phyloP scores from a whole-genome alignment of 805 yeast genomes.

The Ogataea pilisensis region DNA sequence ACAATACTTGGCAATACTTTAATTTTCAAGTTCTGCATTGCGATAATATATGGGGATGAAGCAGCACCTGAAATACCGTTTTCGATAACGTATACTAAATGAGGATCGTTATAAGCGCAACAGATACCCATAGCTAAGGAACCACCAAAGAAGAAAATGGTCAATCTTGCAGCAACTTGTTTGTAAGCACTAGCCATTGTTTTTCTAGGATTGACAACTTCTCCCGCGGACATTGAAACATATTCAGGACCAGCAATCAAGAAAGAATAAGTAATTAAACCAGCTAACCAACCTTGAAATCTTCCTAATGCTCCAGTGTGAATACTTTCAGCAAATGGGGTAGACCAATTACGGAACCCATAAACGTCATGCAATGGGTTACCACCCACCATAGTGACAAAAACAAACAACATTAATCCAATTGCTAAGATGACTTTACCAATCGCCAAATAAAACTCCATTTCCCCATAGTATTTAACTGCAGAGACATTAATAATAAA shows the following conservation, averaged over 20 bases:
- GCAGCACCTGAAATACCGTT: conserved; percentile 41
- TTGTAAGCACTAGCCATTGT: conserved; percentile 44
- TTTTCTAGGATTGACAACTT: conserved; percentile 44
- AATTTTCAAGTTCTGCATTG: conserved; percentile 43
- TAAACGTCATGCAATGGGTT: conserved; percentile 40
- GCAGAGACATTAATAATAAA: conserved; percentile 41
- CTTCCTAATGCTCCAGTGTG: conserved; percentile 41
- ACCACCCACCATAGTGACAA: conserved; percentile 50
- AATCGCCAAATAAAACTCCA: conserved; percentile 43
- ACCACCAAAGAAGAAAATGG: conserved; percentile 45
- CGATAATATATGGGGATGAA: conserved; percentile 45
- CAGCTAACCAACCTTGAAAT: conserved; percentile 42
- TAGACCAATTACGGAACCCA: conserved; percentile 33
- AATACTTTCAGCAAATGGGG: conserved; percentile 34
- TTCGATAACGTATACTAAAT: conserved; percentile 29
- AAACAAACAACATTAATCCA: conserved; percentile 41
- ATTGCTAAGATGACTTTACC: conserved; percentile 41
- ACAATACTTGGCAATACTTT: conserved; percentile 42
- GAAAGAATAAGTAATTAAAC: conserved; percentile 39
- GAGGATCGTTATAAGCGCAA: conserved; percentile 41
- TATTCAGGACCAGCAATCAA: conserved; percentile 49
- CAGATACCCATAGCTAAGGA: conserved; percentile 44
- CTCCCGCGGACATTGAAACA: conserved; percentile 45
- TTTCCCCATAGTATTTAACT: conserved; percentile 44
- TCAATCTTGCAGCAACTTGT: conserved; percentile 41